Evolutionary conservation across 1,139 yeast genomes (phyloP).

Genomic region (Geotrichum restrictum): DNA sequence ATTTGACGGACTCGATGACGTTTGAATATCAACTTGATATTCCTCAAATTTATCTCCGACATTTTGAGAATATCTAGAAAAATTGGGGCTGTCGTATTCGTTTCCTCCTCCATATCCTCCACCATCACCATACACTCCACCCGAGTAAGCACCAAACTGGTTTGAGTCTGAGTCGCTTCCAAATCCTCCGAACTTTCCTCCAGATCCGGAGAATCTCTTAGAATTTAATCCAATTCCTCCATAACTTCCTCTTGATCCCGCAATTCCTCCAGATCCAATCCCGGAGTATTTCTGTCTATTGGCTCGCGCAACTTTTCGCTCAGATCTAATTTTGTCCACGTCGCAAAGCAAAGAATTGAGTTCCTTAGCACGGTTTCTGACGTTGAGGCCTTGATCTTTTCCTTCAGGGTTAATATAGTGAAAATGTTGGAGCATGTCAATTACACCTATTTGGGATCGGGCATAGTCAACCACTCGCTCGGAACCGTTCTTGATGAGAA

Average conservation of each 20-base stretch:
- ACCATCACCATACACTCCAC: conserved; percentile 72
- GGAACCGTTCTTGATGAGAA: conserved; percentile 83
- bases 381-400: conserved; percentile 92
- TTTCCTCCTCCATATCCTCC: conserved; percentile 59
- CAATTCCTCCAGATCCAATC: conserved; percentile 41
- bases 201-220: conserved; percentile 39
- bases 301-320: conserved; percentile 80
- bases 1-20: neutral
- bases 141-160: conserved; percentile 44
- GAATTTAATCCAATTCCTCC: conserved; percentile 25
- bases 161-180: conserved; percentile 36
- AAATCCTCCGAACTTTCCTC: too few relatives aligned
- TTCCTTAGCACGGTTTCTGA: conserved; percentile 82
- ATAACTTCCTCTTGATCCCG: conserved; percentile 28
- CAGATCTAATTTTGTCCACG: conserved; percentile 70
- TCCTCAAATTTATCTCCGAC: conserved; percentile 54
- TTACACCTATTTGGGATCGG: conserved; percentile 72
- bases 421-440: conserved; percentile 86
- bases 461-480: conserved; percentile 95
- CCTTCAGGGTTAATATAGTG: conserved; percentile 93
- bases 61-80: conserved; percentile 28
- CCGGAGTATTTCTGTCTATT: conserved; percentile 59
- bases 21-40: conserved; percentile 47
- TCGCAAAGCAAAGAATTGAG: conserved; percentile 67
- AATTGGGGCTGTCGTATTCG: conserved; percentile 35